These are phyloP conservation scores for Borovskyia barvae DNA, from an alignment of 208 protist species.

Conservation along the genomic window DNA sequence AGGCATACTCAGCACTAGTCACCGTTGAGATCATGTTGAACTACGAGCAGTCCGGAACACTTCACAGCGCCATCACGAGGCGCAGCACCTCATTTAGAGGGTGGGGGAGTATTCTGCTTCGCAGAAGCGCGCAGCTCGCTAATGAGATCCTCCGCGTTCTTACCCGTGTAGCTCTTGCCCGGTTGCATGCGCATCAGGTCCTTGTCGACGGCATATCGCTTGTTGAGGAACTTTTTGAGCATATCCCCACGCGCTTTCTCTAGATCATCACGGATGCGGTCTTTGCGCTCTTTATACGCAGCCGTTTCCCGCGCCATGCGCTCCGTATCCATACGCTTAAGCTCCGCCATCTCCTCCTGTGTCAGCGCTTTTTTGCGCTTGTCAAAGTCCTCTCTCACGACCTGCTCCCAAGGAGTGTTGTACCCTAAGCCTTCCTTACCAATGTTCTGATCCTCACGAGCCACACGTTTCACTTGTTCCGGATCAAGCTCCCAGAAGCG, in stretches of 20 bases:
- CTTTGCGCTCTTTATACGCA: constrained; percentile 90
- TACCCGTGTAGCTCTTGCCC: constrained; percentile 75
- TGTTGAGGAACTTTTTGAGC: constrained; percentile 93
- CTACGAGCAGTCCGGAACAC: no score
- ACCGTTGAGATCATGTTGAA: no score
- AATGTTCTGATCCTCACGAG: constrained; percentile 86
- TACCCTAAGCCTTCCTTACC: constrained; percentile 84
- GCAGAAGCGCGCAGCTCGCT: constrained; percentile 67
- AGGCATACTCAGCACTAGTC: no score
- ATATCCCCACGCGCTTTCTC: constrained; percentile 89
- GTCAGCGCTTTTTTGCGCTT: constrained; percentile 91
- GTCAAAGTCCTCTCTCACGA: constrained; percentile 90
- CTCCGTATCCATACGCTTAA: constrained; percentile 93
- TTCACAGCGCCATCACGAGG: no score
- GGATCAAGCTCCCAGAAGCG: constrained; percentile 91
- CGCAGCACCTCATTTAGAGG: constrained; percentile 27
- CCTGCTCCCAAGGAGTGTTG: constrained; percentile 88
- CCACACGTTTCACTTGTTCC: constrained; percentile 91
- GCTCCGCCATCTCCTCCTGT: constrained; percentile 91
- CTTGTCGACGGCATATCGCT: constrained; percentile 91
- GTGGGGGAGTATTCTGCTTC: constrained; percentile 23
- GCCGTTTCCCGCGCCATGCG: constrained; percentile 89
- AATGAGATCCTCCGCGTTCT: constrained; percentile 88
- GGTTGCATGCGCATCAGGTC: constrained; percentile 92
- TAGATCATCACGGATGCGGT: constrained; percentile 86